A percentile compares a stretch with the other conserved stretches of the same genome.
phyloP scores from a whole-genome alignment of 1,139 yeast species.

The Hemisphaericaspora xylofermentans region DNA sequence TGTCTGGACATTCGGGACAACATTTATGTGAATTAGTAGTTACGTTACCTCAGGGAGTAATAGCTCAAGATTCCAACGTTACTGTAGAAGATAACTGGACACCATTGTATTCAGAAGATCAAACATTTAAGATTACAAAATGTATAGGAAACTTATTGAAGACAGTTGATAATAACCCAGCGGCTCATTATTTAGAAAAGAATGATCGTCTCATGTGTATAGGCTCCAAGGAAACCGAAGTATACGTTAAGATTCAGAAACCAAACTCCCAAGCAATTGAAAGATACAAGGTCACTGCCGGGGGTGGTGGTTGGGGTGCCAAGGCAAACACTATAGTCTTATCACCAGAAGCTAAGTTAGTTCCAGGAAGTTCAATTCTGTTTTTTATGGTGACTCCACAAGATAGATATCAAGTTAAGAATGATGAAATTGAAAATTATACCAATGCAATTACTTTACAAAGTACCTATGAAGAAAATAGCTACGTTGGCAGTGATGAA shows the following conservation, averaged over 20 bases:
- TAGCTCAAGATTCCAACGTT: constrained; percentile 19
- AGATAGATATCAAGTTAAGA: constrained; percentile 18
- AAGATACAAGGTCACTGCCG: constrained; percentile 54
- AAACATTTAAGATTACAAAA: constrained; percentile 36
- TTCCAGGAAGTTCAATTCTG: constrained; percentile 45
- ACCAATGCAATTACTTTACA: constrained; percentile 22
- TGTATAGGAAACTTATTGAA: constrained; percentile 54
- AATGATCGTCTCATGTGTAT: constrained; percentile 41
- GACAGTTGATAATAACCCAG: constrained; percentile 46
- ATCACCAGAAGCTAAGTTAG: constrained; percentile 52
- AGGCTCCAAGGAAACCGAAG: constrained; percentile 47
- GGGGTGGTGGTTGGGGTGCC: constrained; percentile 70
- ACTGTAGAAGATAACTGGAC: constrained; percentile 34
- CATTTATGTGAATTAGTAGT: constrained; percentile 30
- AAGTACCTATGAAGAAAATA: constrained; percentile 32
- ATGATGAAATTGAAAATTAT: constrained; percentile 7
- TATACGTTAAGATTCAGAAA: constrained; percentile 39
- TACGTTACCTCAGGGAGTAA: constrained; percentile 21
- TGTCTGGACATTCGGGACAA: constrained; percentile 24
- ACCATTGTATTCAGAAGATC: constrained; percentile 21
- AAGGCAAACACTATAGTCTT: constrained; percentile 58
- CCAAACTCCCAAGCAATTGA: constrained; percentile 17
- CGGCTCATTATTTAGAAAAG: constrained; percentile 50
- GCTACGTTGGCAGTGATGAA: constrained; percentile 19
- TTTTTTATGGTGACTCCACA: constrained; percentile 49